These are phyloP conservation scores for Alternaria consortialis DNA, from an alignment of 2,329 filamentous ascomycete species.

Conservation along the genomic window DNA sequence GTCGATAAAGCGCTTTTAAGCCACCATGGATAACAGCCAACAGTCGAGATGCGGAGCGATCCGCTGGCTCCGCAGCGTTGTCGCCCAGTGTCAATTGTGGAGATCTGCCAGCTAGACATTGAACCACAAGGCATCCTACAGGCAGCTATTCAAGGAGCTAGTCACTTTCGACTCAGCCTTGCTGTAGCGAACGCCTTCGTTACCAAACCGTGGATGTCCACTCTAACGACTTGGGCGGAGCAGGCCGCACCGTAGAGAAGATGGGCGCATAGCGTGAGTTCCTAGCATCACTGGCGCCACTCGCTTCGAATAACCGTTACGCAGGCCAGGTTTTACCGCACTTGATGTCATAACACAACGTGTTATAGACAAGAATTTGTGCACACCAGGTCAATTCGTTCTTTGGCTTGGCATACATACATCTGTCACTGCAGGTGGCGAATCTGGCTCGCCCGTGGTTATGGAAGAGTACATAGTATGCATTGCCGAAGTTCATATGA, in stretches of 20 bases:
- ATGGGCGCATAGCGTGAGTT: conserved; percentile 28
- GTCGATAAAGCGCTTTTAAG: conserved; percentile 23
- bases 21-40: conserved; percentile 36
- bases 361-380: conserved; percentile 38
- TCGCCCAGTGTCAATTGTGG: conserved; percentile 26
- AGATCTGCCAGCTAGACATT: conserved; percentile 29
- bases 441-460: conserved; percentile 24
- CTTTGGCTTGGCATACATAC: conserved; percentile 30
- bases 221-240: conserved; percentile 33
- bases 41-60: conserved; percentile 44
- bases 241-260: conserved; percentile 25
- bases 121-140: conserved; percentile 14
- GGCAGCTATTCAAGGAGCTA: conserved; percentile 13
- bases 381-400: conserved; percentile 29
- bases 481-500: conserved; percentile 41
- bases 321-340: conserved; percentile 32
- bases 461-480: conserved; percentile 38
- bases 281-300: conserved; percentile 31
- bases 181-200: conserved; percentile 22
- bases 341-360: conserved; percentile 34
- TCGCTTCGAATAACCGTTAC: conserved; percentile 31
- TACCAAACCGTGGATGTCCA: conserved; percentile 23
- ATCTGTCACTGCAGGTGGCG: conserved; percentile 39
- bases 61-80: conserved; percentile 35
- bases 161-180: conserved; percentile 7